Conservation (phyloP, 805 yeast genomes). For the Blastobotrys muscicola region DNA sequence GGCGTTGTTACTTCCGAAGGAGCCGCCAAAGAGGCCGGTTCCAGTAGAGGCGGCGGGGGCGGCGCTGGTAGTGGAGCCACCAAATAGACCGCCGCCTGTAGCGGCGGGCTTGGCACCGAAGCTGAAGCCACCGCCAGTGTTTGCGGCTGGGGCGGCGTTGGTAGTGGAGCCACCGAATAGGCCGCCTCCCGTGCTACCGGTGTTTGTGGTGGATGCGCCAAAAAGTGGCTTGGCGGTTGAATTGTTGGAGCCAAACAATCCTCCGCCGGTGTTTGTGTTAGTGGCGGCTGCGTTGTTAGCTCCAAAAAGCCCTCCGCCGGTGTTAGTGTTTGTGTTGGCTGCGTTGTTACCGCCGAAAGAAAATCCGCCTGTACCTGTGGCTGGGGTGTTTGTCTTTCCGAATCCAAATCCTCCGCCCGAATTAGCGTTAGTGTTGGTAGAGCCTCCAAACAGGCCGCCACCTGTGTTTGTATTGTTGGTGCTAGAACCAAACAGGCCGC, state of each 20-base stretch:
- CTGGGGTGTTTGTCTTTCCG: conserved; percentile 8
- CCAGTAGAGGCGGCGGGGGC: conserved; percentile 17
- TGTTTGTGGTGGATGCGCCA: too few relatives aligned
- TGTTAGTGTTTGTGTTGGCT: conserved; percentile 10
- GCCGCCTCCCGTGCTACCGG: conserved; percentile 26
- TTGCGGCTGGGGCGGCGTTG: conserved; percentile 5
- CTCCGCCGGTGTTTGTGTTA: conserved; percentile 24
- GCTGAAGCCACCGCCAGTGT: conserved; percentile 11
- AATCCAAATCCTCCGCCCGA: conserved; percentile 2
- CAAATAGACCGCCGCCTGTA: conserved; percentile 17
- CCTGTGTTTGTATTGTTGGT: conserved; percentile 16
- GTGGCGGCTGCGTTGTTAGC: conserved; percentile 19
- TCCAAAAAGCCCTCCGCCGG: conserved; percentile 37
- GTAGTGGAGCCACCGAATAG: conserved; percentile 28
- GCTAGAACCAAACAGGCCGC: conserved; percentile 14
- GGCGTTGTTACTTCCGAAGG: not conserved
- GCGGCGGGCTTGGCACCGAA: conserved; percentile 23
- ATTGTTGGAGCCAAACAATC: conserved; percentile 31
- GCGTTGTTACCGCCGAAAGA: conserved; percentile 28
- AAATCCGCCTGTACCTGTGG: conserved; percentile 14
- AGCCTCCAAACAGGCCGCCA: conserved; percentile 18
- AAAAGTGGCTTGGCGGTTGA: not conserved
- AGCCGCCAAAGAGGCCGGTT: conserved; percentile 16
- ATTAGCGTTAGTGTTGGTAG: conserved; percentile 24
- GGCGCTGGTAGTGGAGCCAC: conserved; percentile 16